phyloP scores from a whole-genome alignment of 768 basidiomycete genomes.

The Tricholoma saponaceum region DNA sequence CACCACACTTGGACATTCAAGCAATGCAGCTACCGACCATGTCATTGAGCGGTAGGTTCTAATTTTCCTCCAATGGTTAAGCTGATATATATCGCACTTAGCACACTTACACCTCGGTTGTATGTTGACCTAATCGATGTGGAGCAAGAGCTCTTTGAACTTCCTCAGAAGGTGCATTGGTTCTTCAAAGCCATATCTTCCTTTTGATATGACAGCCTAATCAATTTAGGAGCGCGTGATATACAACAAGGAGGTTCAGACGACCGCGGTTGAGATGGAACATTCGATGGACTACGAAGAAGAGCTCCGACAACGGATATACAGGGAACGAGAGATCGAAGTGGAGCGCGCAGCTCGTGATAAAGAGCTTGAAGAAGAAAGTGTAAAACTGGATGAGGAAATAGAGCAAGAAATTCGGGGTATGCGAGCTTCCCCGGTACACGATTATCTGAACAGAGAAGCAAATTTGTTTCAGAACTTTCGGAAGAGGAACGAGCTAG shows the following conservation, averaged over 20 bases:
- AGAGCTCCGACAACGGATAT: slow-evolving; percentile 68
- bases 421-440: slow-evolving; percentile 18
- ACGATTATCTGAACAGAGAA: neutral
- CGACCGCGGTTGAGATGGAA: slow-evolving; percentile 59
- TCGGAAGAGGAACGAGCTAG: slow-evolving; percentile 81
- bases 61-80: slow-evolving; percentile 1
- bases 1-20: slow-evolving; percentile 41
- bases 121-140: slow-evolving; percentile 83
- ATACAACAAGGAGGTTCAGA: slow-evolving; percentile 86
- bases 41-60: slow-evolving; percentile 61
- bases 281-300: slow-evolving; percentile 54
- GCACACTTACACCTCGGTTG: slow-evolving; percentile 59
- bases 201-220: neutral
- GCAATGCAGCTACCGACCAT: slow-evolving; percentile 59
- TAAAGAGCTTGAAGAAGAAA: slow-evolving; percentile 79
- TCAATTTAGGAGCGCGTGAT: slow-evolving; percentile 63
- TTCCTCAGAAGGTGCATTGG: slow-evolving; percentile 71
- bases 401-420: slow-evolving; percentile 86
- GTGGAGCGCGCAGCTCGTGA: slow-evolving; percentile 67
- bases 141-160: slow-evolving; percentile 86
- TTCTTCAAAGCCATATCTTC: neutral
- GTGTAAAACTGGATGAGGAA: slow-evolving; percentile 77
- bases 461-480: slow-evolving; percentile 52
- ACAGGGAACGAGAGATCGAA: slow-evolving; percentile 65
- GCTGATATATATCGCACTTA: slow-evolving; percentile 22